phyloP scores from a whole-genome alignment of 345 rosid species.

The Cardamine chenopodiifolia region DNA sequence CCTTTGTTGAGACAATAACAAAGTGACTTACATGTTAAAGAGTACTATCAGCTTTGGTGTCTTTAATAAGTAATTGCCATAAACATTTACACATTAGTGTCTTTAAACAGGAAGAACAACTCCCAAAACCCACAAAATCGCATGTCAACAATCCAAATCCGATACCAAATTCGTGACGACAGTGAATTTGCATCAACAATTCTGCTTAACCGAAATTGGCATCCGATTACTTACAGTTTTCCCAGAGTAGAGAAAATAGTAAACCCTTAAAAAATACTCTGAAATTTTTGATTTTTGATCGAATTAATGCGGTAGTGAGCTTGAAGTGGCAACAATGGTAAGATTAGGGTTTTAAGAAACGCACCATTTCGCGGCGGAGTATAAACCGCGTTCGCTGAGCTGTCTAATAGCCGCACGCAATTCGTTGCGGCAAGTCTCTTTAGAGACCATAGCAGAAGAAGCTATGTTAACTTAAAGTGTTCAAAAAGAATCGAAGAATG shows the following conservation, averaged over 20 bases:
- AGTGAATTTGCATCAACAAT: slow-evolving; percentile 1
- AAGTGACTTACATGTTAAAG: slow-evolving; percentile 17
- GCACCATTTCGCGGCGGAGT: slow-evolving; percentile 91
- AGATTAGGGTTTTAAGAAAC: slow-evolving; percentile 54
- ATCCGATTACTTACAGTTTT: background rate
- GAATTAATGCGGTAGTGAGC: slow-evolving; percentile 10
- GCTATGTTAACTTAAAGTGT: slow-evolving; percentile 11
- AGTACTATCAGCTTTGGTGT: background rate
- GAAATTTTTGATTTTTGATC: background rate
- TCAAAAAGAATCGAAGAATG: slow-evolving; percentile 22
- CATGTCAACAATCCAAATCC: background rate
- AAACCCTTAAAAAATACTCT: background rate
- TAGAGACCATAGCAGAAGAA: slow-evolving; percentile 62
- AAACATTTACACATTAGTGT: background rate
- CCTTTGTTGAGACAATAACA: slow-evolving; percentile 48
- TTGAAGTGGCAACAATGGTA: background rate
- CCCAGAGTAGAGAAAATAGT: background rate
- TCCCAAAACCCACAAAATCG: slow-evolving; percentile 1
- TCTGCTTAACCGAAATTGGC: slow-evolving; percentile 6
- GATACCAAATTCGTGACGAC: background rate
- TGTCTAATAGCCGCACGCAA: slow-evolving; percentile 80
- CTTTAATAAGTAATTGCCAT: background rate
- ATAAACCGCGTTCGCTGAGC: slow-evolving; percentile 83
- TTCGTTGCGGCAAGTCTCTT: slow-evolving; percentile 79
- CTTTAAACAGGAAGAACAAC: slow-evolving; percentile 9